Base-by-base conservation (phyloP, 345 rosid species). In the Kernera saxatilis region DNA sequence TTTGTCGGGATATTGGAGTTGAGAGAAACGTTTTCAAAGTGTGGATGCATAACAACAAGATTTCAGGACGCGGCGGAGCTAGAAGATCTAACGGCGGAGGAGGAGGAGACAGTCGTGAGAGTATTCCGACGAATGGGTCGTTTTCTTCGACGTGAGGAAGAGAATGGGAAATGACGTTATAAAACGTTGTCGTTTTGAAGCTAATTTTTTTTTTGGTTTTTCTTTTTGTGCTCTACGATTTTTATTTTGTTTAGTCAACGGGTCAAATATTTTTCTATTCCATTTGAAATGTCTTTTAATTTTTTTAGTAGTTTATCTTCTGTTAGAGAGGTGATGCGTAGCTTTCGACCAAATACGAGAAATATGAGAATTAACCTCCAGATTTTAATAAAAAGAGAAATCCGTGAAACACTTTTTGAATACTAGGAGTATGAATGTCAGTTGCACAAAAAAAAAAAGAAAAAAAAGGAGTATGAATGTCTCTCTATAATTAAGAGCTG, bases 11-110 rank as follows among this genome's bases (percentile, higher is more conserved):
- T 46, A 76, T 89, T 2, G 91, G 89, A 9, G 89, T 93, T 21
- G 95, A 89, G 25, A 87, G 70, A 53, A 79, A 67, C 1, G 97
- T 89, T 10, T 73, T 93, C 32, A 93, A 93, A 73, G 98, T 93
- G 0, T 91, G 97, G 98, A 93, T 93, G 96, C 98, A 93, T 59
- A 93, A 93, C 77, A 93, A 93, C 77, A 93, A 93, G 85, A 86
- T 71, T 71, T 83, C 87, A 33, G 76, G 86, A 5, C 86, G 71
- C 19, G 84, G 83, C 50, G 69, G 73, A 26, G 51, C 55, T 52
- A 60, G 17, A 43, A 68, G 64, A 43, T 35, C 17, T n/a, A 30
- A 33, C 26, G 56, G 63, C 14, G 67, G 44, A 1, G 57, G 10
- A n/a, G 66, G 27, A 39, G 73, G 63, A 30, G 64, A 61, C 6